Evolutionary conservation across 306 rosid genomes (phyloP), one percentile per base, ranked within the genome.

Genomic region (Ochetophila trinervis): DNA sequence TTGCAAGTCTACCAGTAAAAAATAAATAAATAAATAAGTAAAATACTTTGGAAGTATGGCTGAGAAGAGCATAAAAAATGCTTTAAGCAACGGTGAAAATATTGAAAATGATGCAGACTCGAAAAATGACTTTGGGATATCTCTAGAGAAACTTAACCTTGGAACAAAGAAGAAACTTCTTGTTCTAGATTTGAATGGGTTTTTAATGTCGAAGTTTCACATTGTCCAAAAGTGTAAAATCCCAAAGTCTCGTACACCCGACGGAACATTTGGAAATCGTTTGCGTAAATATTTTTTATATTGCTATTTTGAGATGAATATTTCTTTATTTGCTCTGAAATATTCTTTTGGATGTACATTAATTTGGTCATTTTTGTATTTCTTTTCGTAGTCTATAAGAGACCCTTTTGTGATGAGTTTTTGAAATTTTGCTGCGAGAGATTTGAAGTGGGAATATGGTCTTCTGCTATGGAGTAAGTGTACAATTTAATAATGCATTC

Each of bases 391-490:
- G 82, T 77, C 17, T 82, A 11, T 7, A 47, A 20, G 27, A 67
- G 83, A 45, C 78, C 76, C 4, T 78, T 53, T 47, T 18, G 51
- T 20, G 53, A 48, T 5, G 78, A 77, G 1, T 81, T 81, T 32
- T 53, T 78, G 48, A 57, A 71, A 10, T 74, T 82, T 47, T 74
- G 80, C 58, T 57, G 78, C 1, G 74, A 78, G 49, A 74, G 80
- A 49, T 82, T 74, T 74, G 78, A 82, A 71, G 78, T 82, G 1
- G 86, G 78, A 0, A 40, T 71, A 8, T 74, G 80, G 80, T 57
- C 78, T 27, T 81, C 78, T 47, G 80, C 80, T 1, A 57, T 13
- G 51, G 60, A 16, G 83, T 78, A 8, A 59, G 62, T 76, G 1
- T 1, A 0, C n/a, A n/a, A n/a, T 5, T 7, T 11, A 47, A 8